Percentiles rank a stretch among this genome's conserved stretches.
These are phyloP conservation scores for Platanthera zijinensis DNA, from an alignment of 106 monocot species.

Conservation along the genomic window DNA sequence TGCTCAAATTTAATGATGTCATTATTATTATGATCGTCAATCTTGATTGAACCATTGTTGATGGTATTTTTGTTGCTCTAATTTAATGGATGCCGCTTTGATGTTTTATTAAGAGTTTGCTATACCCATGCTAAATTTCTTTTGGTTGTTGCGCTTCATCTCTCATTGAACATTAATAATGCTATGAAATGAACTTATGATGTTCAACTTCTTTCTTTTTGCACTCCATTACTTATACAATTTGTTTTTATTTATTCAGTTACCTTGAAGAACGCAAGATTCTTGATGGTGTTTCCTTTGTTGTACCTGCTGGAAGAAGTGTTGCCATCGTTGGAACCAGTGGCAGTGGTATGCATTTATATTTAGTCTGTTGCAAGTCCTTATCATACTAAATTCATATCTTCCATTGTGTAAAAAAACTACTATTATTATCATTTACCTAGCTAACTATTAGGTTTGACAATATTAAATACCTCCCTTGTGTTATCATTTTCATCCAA, in stretches of 20 bases:
- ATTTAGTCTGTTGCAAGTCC: background rate
- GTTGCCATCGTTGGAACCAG: slow-evolving; percentile 98
- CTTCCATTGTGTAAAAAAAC: background rate
- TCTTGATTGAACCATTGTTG: background rate
- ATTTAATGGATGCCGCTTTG: background rate
- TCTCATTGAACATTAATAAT: background rate
- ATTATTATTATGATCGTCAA: background rate
- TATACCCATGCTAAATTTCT: background rate
- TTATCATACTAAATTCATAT: background rate
- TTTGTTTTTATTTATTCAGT: slow-evolving; percentile 28
- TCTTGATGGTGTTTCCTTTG: slow-evolving; percentile 92
- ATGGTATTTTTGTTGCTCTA: background rate
- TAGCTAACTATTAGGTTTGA: too few relatives aligned
- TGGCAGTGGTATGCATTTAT: slow-evolving; percentile 65
- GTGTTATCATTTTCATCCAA: too few relatives aligned
- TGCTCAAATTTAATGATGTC: background rate
- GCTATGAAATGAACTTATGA: background rate
- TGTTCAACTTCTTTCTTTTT: slow-evolving; percentile 5
- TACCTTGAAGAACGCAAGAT: slow-evolving; percentile 78
- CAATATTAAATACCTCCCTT: too few relatives aligned
- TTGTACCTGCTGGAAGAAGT: slow-evolving; percentile 83
- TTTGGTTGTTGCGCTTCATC: background rate
- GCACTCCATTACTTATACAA: background rate
- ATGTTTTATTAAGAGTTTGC: background rate
- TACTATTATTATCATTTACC: too few relatives aligned